phyloP scores from a whole-genome alignment of 202 grass and related monocot species.

The Eragrostis tef region DNA sequence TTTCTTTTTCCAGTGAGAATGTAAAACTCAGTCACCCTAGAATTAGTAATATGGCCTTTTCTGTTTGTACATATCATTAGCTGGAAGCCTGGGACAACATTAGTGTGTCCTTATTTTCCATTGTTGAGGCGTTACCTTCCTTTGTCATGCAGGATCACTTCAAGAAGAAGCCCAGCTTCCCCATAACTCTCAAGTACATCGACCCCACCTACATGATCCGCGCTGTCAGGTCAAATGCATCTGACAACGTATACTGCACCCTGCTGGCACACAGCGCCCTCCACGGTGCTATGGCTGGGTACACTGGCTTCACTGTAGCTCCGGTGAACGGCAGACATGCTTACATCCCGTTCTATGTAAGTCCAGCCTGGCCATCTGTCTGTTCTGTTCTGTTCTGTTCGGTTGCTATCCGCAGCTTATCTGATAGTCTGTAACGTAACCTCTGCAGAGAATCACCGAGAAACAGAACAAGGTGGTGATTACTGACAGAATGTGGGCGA shows the following conservation, averaged over 20 bases:
- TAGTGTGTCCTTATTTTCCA: constrained; percentile 3
- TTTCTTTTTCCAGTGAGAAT: not conserved
- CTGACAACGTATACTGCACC: constrained; percentile 93
- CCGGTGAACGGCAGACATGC: constrained; percentile 88
- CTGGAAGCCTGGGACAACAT: constrained; percentile 1
- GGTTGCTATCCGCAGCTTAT: constrained; percentile 1
- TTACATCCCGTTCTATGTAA: constrained; percentile 91
- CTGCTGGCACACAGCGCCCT: constrained; percentile 92
- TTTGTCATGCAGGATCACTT: constrained; percentile 76
- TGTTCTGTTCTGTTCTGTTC: not conserved
- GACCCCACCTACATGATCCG: constrained; percentile 99
- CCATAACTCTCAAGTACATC: constrained; percentile 97
- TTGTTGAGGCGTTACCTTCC: constrained; percentile 33
- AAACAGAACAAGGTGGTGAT: constrained; percentile 99
- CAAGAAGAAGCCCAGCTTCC: constrained; percentile 69
- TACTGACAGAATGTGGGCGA: constrained; percentile 99
- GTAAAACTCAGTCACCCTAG: not conserved
- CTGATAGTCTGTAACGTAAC: constrained; percentile 25
- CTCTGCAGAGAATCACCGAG: constrained; percentile 80
- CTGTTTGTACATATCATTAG: not conserved
- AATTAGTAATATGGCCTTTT: not conserved
- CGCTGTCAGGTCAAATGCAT: constrained; percentile 83
- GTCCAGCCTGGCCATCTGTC: constrained; percentile 7
- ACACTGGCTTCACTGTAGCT: constrained; percentile 86
- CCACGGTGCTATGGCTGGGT: constrained; percentile 94